Conservation (phyloP, 805 yeast species). For the Zygoascus flipseniorum region DNA sequence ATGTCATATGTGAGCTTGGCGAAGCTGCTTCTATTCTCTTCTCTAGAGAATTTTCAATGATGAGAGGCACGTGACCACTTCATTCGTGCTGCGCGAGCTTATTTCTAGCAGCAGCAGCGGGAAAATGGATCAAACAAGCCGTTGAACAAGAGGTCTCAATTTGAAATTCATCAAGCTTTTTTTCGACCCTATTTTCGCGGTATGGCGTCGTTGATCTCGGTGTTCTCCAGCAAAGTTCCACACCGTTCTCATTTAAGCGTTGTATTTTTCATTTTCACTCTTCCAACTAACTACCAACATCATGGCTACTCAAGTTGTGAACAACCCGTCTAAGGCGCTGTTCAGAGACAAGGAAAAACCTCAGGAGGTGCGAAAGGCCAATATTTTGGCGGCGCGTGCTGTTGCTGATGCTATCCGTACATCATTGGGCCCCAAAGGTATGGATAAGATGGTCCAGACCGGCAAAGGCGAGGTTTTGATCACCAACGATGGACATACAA, state of each 20-base stretch:
- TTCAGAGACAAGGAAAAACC: constrained; percentile 93
- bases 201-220: not conserved
- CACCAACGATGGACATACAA: constrained; percentile 97
- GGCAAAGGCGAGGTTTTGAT: constrained; percentile 86
- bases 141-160: not conserved
- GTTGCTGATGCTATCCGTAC: constrained; percentile 94
- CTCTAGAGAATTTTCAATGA: not conserved
- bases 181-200: not conserved
- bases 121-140: no score
- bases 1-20: not conserved
- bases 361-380: constrained; percentile 82
- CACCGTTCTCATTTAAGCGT: not conserved
- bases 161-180: not conserved
- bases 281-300: constrained; percentile 1
- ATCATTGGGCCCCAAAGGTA: constrained; percentile 96
- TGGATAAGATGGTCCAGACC: constrained; percentile 96
- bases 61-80: not conserved
- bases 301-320: constrained; percentile 12
- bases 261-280: not conserved
- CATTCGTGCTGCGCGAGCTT: not conserved
- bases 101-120: not conserved
- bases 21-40: not conserved
- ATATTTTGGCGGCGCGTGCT: constrained; percentile 86
- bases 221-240: not conserved
- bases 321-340: constrained; percentile 10